Evolutionary conservation across 2,329 filamentous ascomycete species (phyloP), one percentile per base, ranked within the genome.

Genomic region (Plenodomus biglobosus): DNA sequence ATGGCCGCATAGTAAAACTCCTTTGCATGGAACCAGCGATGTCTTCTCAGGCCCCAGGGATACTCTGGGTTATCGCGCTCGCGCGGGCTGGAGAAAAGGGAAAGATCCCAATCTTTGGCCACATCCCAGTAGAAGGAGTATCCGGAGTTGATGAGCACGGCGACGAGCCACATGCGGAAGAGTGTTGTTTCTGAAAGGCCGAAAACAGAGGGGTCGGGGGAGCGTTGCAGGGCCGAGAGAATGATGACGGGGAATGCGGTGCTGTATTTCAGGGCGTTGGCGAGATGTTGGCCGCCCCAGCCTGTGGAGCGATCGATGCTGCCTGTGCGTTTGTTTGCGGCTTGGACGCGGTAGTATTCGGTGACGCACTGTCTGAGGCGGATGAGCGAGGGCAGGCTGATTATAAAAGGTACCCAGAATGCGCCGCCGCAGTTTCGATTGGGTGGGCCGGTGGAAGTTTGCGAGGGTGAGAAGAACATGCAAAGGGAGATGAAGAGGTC

Each of bases 61-160:
- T 92, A 82, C 20, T 87, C 83, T 1, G 80, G 80, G 10, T 80
- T 78, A 56, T 78, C 78, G 54, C 86, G 82, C 53, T 83, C 78
- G 32, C 73, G 74, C 13, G 75, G 69, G 1, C 78, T 70, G 2
- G 86, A 83, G 66, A 97, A 88, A 13, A 97, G 79, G 0, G 87
- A 89, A 53, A 99, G 79, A 67, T 97, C 94, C 94, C 94, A 99
- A 77, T 99, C 94, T 75, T 92, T 94, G 46, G 90, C 81, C 22
- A 97, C 85, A 65, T 99, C 94, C 94, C 94, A 99, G 78, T 94
- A 99, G 76, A 97, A 97, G n/a, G 88, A 91, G 75, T 96, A 99
- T 38, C 88, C 78, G 13, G 90, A 95, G 72, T 99, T 96, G 62
- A 94, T 67, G 27, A 90, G 76, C 22, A 90, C 87, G 37, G 87